Base-by-base conservation (phyloP, 352 stramenopile species). In the Pythium coloratum region DNA sequence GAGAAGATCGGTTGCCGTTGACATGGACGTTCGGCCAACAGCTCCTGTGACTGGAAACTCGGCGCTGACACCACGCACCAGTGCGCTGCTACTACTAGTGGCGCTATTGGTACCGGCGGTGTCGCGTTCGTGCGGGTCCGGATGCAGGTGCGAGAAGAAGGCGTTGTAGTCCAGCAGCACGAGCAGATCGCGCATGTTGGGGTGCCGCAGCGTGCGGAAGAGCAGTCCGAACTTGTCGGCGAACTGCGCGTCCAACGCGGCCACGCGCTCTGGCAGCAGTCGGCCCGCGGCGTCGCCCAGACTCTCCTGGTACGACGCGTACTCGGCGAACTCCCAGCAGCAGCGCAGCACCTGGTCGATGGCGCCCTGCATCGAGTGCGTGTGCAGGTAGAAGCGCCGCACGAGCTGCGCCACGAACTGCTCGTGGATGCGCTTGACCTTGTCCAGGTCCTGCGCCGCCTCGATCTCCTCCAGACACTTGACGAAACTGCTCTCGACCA, bases 271-370 rank as follows among this genome's bases (percentile, higher is more conserved):
- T 4, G 32, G 34, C 7, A 47, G 32, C 55, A 73, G 55, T 30
- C 30, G 26, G 8, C 32, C 44, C 16, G 7, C 16, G 34, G 38
- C 28, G 33, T 34, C 56, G 34, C 80, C 71, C 8, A 62, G 28
- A 9, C 72, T 79, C n/a, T 86, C 71, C 32, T 81, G 66, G 56
- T 85, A 76, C 69, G 84, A 26, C 6, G 85, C 69, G 63, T 85
- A 89, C 58, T 92, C 84, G n/a, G 76, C 73, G 51, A 94, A 92
- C 32, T 76, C 62, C 86, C 86, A 92, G 72, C 78, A 91, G 63
- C 78, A 85, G 33, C 50, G 53, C 24, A 94, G 54, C 33, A 92
- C 64, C 30, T 92, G 77, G 26, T 91, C 76, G 3, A 94, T 62
- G 4, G 86, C 82, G 1, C 73, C 73, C 6, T 76, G 63, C 40